Conservation (phyloP, 306 rosid species). For the Dalbergia oliveri region DNA sequence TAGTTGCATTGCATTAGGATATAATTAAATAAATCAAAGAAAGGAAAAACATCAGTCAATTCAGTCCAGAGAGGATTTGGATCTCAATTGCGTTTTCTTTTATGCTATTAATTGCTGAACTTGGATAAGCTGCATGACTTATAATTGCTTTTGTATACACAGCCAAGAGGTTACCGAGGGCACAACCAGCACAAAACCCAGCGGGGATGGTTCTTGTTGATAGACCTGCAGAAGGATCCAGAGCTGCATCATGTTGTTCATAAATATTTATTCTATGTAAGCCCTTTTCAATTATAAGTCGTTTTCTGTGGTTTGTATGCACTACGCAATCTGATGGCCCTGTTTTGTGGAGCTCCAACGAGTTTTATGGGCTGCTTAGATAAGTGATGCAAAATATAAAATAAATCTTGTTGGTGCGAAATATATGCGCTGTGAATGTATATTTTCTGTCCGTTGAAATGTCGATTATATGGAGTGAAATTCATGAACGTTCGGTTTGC, state of each 20-base stretch:
- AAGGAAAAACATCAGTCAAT: not conserved
- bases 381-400: conserved; percentile 7
- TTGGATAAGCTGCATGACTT: conserved; percentile 28
- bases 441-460: not conserved
- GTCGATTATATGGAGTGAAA: not conserved
- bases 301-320: conserved; percentile 49
- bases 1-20: not conserved
- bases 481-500: too few species aligned
- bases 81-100: not conserved
- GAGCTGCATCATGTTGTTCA: conserved; percentile 70
- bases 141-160: conserved; percentile 44
- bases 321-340: conserved; percentile 45
- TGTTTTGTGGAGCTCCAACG: conserved; percentile 25
- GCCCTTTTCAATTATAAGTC: conserved; percentile 31
- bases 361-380: conserved; percentile 21
- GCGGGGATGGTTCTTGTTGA: conserved; percentile 75
- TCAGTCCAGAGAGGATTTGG: not conserved
- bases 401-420: conserved; percentile 14
- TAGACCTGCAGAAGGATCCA: conserved; percentile 63
- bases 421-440: not conserved
- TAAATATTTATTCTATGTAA: conserved; percentile 38
- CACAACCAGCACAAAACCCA: conserved; percentile 70
- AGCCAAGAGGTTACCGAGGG: conserved; percentile 72
- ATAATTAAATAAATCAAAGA: not conserved
- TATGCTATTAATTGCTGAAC: not conserved